Conservation (phyloP, 176 grass and related monocot genomes). For the Poa pratensis region DNA sequence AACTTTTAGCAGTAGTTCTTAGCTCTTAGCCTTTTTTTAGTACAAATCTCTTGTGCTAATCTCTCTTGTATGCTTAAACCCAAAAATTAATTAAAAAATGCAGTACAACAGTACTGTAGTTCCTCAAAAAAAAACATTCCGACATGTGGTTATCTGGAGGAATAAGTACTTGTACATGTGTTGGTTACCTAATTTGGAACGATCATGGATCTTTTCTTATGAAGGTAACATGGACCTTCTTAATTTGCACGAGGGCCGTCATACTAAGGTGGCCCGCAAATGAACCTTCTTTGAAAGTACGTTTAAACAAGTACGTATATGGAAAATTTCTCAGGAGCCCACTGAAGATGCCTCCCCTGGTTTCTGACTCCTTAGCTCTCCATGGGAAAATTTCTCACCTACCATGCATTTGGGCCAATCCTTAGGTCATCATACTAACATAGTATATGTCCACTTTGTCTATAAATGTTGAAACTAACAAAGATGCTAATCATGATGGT, state of each 20-base stretch:
- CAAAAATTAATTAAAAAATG: too few species aligned
- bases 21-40: too few species aligned
- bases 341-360: constrained; percentile 35
- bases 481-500: background rate
- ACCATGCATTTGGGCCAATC: constrained; percentile 17
- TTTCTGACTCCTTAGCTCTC: constrained; percentile 37
- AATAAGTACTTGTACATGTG: background rate
- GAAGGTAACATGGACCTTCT: constrained; percentile 24
- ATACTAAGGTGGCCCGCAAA: background rate
- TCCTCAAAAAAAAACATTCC: background rate
- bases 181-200: background rate
- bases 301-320: background rate
- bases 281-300: background rate
- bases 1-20: too few species aligned
- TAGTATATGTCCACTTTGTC: background rate
- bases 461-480: background rate
- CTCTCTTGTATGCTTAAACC: too few species aligned
- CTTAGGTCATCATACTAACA: background rate
- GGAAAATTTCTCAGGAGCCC: background rate
- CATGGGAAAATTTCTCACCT: constrained; percentile 30
- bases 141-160: background rate
- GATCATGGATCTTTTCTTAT: background rate
- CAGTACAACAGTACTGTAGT: too few species aligned
- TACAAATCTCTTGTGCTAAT: too few species aligned
- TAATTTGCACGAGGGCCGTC: background rate